Evolutionary conservation across 345 rosid species (phyloP).

Genomic region (Camelina neglecta): DNA sequence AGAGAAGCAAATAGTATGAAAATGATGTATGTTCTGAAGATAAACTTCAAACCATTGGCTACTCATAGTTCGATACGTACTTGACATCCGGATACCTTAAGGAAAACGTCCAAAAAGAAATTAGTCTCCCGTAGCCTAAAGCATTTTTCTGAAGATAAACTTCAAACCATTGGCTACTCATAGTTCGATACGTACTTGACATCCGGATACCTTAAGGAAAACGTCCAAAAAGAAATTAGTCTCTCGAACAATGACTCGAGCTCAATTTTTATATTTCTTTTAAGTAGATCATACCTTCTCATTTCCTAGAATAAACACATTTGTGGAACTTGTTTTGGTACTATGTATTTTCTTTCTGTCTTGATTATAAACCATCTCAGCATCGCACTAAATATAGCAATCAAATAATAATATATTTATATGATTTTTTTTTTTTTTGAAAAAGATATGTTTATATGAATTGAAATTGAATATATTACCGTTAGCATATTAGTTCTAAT

Average conservation of each 20-base stretch:
- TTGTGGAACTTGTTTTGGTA: background rate
- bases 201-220: background rate
- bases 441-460: background rate
- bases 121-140: background rate
- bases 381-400: background rate
- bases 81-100: background rate
- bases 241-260: background rate
- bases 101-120: background rate
- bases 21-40: background rate
- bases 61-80: background rate
- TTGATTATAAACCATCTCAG: background rate
- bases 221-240: background rate
- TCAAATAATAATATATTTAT: too few species aligned
- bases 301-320: too few species aligned
- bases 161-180: background rate
- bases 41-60: background rate
- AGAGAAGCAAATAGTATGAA: background rate
- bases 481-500: background rate
- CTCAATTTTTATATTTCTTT: background rate
- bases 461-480: background rate
- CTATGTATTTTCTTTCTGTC: background rate
- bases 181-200: background rate
- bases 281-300: background rate
- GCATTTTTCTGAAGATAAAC: too few species aligned
- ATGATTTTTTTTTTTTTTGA: background rate